phyloP scores from a whole-genome alignment of 108 stramenopile species.

The Asterionellopsis glacialis region DNA sequence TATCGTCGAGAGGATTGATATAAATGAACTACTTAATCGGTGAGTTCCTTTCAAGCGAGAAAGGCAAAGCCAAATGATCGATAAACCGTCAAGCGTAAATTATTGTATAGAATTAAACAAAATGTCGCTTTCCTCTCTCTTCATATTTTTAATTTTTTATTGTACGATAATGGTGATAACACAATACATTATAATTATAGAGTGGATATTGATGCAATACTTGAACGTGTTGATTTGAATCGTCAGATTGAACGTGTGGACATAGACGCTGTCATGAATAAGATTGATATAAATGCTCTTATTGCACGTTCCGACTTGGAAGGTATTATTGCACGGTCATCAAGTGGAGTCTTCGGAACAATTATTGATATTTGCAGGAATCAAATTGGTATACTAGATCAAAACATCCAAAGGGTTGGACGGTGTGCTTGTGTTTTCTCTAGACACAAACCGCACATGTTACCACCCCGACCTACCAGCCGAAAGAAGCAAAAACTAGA shows the following conservation, averaged over 20 bases:
- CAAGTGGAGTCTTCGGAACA: slow-evolving; percentile 18
- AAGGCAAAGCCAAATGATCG: too few species aligned
- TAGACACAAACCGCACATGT: neutral
- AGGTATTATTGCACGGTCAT: slow-evolving; percentile 27
- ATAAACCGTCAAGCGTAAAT: too few species aligned
- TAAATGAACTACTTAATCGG: slow-evolving; percentile 9
- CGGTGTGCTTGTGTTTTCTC: neutral
- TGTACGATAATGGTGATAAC: too few species aligned
- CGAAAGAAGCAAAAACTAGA: neutral
- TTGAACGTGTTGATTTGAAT: slow-evolving; percentile 21
- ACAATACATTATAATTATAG: too few species aligned
- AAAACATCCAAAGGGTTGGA: slow-evolving; percentile 13
- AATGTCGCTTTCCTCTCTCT: too few species aligned
- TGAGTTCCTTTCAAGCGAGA: too few species aligned
- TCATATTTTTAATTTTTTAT: too few species aligned
- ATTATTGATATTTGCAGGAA: slow-evolving; percentile 16
- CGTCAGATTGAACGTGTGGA: slow-evolving; percentile 16
- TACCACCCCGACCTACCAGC: slow-evolving; percentile 15
- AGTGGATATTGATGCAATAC: too few species aligned
- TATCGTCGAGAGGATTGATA: slow-evolving; percentile 18
- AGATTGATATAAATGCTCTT: slow-evolving; percentile 17
- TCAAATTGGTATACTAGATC: slow-evolving; percentile 23
- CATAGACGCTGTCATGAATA: slow-evolving; percentile 10
- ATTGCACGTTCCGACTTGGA: slow-evolving; percentile 19
- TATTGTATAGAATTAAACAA: too few species aligned